Evolutionary conservation across 106 monocot genomes (phyloP), one percentile per base, ranked within the genome.

Genomic region (Dioscorea zingiberensis): DNA sequence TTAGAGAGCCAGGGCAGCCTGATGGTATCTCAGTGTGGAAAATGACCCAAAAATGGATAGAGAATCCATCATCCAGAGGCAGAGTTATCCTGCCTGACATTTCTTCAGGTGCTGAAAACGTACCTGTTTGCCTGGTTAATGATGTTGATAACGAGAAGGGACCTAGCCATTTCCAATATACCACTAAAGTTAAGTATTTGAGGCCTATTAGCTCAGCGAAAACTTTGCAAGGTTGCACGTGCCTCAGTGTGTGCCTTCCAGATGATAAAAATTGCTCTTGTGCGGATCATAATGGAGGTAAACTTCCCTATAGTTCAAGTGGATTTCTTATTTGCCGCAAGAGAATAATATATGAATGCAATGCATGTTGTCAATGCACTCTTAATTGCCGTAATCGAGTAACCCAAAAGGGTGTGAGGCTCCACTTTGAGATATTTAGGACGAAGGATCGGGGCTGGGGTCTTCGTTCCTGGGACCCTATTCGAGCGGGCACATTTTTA

Each of bases 391-490:
- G 77, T 19, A 85, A 91, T 27, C 72, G 87, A 46, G 77, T 79
- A 11, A 85, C 91, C 3, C 83, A 88, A 56, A 91, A 69, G 68
- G 85, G 82, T 27, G 18, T 77, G 17, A 85, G 63, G 48, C 78
- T 91, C 12, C 82, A 83, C 62, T 85, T 95, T 62, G 94, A 95
- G 72, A 87, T 95, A 58, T 95, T 91, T 46, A 79, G 57, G 67
- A 95, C 94, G 4, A 59, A n/a, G 32, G 68, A 79, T 60, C 69
- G 65, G 30, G 94, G 94, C 22, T 95, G 94, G 94, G 94, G 94
- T 14, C 82, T 95, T 55, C 87, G 83, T 8, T 95, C 87, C 1
- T 95, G 90, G 94, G 94, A 95, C 29, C 85, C 94, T 13, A 91
- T 95, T 62, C 65, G 94, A 3, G 77, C 85, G 4, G 94, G 91